Conservation (phyloP, 2,329 filamentous ascomycete species). For the Drechmeria coniospora region DNA sequence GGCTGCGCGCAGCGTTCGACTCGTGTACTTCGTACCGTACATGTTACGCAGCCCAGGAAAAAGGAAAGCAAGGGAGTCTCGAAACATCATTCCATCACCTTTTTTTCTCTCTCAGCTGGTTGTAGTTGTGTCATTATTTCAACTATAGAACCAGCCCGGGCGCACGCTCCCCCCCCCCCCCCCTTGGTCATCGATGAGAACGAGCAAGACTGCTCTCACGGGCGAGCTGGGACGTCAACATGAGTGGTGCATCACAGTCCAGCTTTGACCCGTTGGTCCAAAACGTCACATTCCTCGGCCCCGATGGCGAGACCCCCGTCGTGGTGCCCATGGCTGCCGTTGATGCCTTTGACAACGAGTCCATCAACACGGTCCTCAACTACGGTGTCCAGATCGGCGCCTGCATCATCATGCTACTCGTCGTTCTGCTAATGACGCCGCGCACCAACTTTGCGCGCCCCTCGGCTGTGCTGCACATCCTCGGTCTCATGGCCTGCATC, state of each 20-base stretch:
- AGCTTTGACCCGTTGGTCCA: constrained; percentile 23
- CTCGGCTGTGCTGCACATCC: constrained; percentile 50
- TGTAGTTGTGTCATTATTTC: no score
- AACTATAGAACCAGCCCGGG: no score
- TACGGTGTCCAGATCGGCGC: constrained; percentile 59
- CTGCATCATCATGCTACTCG: constrained; percentile 45
- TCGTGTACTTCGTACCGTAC: no score
- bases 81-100: no score
- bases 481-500: constrained; percentile 44
- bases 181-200: no score
- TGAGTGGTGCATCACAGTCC: no score
- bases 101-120: no score
- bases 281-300: constrained; percentile 17
- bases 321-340: constrained; percentile 17
- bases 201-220: no score
- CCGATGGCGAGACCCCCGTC: constrained; percentile 16
- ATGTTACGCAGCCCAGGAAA: not conserved
- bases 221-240: no score
- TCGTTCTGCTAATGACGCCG: constrained; percentile 53
- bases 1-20: no score
- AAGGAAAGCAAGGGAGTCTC: not conserved
- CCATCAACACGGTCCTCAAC: constrained; percentile 35
- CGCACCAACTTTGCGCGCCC: constrained; percentile 45
- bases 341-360: constrained; percentile 16
- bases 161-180: no score